Conservation (phyloP, 2,329 filamentous ascomycete genomes). For the Colletotrichum liaoningense region DNA sequence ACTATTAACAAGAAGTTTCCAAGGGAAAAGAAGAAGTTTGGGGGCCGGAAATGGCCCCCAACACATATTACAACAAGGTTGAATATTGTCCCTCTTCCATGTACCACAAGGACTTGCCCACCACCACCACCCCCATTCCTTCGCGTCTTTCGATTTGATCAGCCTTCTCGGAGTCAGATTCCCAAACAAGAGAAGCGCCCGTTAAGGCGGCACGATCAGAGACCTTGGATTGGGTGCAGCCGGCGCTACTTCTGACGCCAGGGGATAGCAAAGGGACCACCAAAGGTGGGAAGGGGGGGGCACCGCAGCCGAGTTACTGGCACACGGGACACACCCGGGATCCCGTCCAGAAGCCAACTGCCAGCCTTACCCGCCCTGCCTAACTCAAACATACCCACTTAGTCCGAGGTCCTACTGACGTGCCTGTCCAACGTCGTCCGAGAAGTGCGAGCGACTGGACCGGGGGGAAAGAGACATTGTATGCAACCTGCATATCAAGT, state of each 20-base stretch:
- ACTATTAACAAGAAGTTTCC: not conserved
- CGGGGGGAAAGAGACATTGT: not conserved
- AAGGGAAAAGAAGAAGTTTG: constrained; percentile 1
- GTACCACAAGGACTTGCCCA: not conserved
- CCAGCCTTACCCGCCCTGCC: constrained; percentile 22
- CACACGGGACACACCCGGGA: constrained; percentile 2
- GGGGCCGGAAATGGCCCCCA: constrained; percentile 24
- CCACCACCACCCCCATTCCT: not conserved
- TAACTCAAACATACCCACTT: not conserved
- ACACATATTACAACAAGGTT: not conserved
- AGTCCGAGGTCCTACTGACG: not conserved
- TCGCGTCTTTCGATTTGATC: constrained; percentile 4
- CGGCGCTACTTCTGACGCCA: not conserved
- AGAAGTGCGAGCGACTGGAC: too few relatives aligned
- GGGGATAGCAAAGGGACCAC: not conserved
- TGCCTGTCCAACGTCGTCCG: not conserved
- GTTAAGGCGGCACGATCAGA: not conserved
- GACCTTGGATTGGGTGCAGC: not conserved
- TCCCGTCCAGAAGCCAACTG: constrained; percentile 6
- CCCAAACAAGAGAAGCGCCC: not conserved
- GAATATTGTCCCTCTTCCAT: not conserved
- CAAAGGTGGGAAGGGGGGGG: too few relatives aligned
- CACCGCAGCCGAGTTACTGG: not conserved
- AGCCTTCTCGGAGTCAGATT: not conserved
- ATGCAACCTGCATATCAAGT: not conserved